These are phyloP conservation scores for Colletotrichum endophyticum DNA, from an alignment of 2,329 filamentous ascomycete genomes.

Conservation along the genomic window DNA sequence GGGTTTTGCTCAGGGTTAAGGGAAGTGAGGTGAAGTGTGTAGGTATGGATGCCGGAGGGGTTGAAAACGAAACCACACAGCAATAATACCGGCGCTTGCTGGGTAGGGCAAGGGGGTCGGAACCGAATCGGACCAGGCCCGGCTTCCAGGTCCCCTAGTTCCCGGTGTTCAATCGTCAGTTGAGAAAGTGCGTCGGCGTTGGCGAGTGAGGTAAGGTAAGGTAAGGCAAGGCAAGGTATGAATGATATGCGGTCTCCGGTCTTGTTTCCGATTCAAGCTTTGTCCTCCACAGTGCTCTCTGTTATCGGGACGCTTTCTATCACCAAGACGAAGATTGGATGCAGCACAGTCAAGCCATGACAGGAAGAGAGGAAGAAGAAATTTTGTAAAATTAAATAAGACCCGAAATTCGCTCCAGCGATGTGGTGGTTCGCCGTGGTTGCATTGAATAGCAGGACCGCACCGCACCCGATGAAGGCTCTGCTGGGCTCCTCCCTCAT, in stretches of 20 bases:
- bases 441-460: slow-evolving; percentile 1
- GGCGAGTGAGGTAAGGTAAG: neutral
- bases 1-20: neutral
- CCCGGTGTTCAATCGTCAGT: neutral
- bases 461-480: slow-evolving; percentile 3
- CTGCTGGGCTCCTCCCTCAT: slow-evolving; percentile 9
- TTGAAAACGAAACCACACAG: neutral
- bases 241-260: neutral
- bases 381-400: neutral
- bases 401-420: neutral
- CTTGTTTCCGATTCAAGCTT: slow-evolving; percentile 7
- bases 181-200: neutral
- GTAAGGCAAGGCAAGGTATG: neutral
- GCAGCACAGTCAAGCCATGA: neutral
- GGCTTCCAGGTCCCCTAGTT: neutral
- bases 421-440: neutral
- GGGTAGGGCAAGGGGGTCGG: neutral
- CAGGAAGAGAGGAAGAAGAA: neutral
- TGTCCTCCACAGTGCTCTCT: neutral
- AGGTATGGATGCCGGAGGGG: neutral
- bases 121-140: neutral
- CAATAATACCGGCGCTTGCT: neutral
- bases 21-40: neutral
- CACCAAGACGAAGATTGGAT: neutral
- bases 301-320: neutral